Evolutionary conservation across 116 monocot species (phyloP).

Genomic region (Trichopus zeylanicus): DNA sequence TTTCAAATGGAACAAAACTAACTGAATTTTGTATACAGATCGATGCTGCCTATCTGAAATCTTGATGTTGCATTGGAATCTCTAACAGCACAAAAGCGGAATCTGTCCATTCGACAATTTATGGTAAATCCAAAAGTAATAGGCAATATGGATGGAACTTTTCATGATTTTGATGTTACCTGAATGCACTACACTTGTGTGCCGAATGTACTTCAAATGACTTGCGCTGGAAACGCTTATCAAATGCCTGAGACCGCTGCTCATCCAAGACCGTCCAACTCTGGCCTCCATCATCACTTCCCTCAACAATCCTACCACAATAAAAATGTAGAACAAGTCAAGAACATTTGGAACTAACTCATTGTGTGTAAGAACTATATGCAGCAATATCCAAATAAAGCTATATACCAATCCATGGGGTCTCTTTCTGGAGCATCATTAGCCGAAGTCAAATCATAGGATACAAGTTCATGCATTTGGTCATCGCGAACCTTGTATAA

Average conservation of each 20-base stretch:
- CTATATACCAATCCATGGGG: slow-evolving; percentile 70
- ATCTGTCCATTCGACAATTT: slow-evolving; percentile 30
- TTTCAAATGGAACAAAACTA: not conserved
- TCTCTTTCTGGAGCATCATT: slow-evolving; percentile 96
- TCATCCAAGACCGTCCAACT: slow-evolving; percentile 60
- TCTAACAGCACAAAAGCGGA: slow-evolving; percentile 50
- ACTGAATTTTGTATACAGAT: slow-evolving; percentile 37
- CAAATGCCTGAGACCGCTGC: slow-evolving; percentile 55
- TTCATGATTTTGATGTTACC: slow-evolving; percentile 22
- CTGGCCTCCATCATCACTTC: slow-evolving; percentile 58
- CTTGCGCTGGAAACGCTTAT: slow-evolving; percentile 53
- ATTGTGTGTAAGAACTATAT: not conserved
- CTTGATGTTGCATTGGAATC: slow-evolving; percentile 46
- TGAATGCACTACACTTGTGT: slow-evolving; percentile 42
- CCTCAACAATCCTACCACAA: slow-evolving; percentile 50
- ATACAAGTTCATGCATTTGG: slow-evolving; percentile 47
- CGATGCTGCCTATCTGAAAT: slow-evolving; percentile 80
- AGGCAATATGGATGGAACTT: not conserved
- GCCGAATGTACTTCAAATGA: slow-evolving; percentile 34
- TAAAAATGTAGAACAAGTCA: not conserved
- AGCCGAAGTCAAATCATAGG: slow-evolving; percentile 74
- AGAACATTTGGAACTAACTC: not conserved
- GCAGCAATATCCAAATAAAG: not conserved
- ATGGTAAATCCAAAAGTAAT: not conserved
- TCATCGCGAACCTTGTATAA: slow-evolving; percentile 44